Evolutionary conservation across 208 protist species (phyloP).

Genomic region (Polymyxa betae): DNA sequence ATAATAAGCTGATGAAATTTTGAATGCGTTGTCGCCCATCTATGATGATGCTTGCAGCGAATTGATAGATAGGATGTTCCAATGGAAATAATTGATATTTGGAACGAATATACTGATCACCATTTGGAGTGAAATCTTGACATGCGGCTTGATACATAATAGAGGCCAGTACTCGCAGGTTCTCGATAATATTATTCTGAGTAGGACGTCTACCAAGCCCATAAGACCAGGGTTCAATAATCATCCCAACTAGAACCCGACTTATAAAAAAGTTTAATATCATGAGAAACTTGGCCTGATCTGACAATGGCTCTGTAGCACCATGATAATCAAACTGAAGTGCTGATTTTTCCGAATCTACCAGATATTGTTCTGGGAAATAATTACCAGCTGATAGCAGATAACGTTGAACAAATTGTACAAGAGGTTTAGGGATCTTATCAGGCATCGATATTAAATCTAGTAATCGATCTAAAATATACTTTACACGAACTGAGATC

Average conservation of each 20-base stretch:
- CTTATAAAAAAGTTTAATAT: not conserved
- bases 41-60: not conserved
- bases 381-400: not conserved
- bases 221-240: not conserved
- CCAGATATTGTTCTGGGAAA: not conserved
- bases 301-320: conserved; percentile 1
- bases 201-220: not conserved
- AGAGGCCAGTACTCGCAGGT: conserved; percentile 11
- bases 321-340: conserved; percentile 7
- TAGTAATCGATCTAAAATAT: not conserved
- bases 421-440: not conserved
- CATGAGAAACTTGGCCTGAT: not conserved
- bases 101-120: not conserved
- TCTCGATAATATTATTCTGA: not conserved
- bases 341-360: not conserved
- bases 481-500: conserved; percentile 9
- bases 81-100: not conserved
- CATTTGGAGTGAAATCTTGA: not conserved
- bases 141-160: not conserved
- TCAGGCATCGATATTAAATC: not conserved
- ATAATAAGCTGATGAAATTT: not conserved
- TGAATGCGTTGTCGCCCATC: not conserved
- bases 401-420: conserved; percentile 3
- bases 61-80: not conserved
- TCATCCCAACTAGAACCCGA: not conserved